Evolutionary conservation across 2,329 filamentous ascomycete species (phyloP).

Genomic region (Monosporascus ibericus): DNA sequence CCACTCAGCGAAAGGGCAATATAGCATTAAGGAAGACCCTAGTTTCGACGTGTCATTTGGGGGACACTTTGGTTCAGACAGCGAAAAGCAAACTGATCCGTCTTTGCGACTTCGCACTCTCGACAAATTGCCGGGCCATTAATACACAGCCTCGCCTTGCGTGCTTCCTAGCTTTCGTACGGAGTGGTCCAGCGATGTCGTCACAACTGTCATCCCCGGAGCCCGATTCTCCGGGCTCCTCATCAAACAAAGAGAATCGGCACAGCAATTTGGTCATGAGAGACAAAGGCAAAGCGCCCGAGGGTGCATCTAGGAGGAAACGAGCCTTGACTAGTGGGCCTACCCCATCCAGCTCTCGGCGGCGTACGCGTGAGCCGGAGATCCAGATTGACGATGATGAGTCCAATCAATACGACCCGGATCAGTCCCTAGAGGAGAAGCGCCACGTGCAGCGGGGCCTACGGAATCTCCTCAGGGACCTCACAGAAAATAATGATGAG

Average conservation of each 20-base stretch:
- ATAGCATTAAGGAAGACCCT: too few species aligned
- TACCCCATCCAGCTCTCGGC: constrained; percentile 20
- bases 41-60: too few species aligned
- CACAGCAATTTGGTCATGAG: constrained; percentile 22
- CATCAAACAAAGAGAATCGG: constrained; percentile 9
- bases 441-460: constrained; percentile 64
- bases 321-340: constrained; percentile 22
- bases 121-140: background rate
- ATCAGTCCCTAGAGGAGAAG: constrained; percentile 71
- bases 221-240: constrained; percentile 14
- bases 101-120: too few species aligned
- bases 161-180: background rate
- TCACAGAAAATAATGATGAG: constrained; percentile 64
- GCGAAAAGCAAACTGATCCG: too few species aligned
- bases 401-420: constrained; percentile 64
- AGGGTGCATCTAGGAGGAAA: constrained; percentile 24
- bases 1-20: too few species aligned
- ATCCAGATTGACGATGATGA: constrained; percentile 11
- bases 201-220: constrained; percentile 14
- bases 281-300: constrained; percentile 20
- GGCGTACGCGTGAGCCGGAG: constrained; percentile 23
- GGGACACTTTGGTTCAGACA: too few species aligned
- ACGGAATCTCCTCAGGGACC: constrained; percentile 56
- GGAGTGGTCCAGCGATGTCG: constrained; percentile 12
- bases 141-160: background rate